Evolutionary conservation across 306 rosid genomes (phyloP).

Genomic region (Cucurbita moschata): DNA sequence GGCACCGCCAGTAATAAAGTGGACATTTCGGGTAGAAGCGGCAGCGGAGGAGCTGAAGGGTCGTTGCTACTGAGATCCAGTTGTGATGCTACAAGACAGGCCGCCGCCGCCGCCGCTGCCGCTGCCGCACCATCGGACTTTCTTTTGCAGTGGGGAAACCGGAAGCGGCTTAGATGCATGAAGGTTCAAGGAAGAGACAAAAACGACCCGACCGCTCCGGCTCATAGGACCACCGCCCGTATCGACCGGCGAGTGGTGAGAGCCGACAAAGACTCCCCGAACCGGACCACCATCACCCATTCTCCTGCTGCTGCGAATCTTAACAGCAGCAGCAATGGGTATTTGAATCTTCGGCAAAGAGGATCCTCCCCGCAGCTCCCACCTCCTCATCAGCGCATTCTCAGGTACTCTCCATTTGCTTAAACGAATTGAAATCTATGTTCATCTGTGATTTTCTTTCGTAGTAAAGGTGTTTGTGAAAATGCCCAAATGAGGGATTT

Average conservation of each 20-base stretch:
- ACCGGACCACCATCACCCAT: constrained; percentile 14
- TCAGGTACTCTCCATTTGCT: constrained; percentile 14
- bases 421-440: background rate
- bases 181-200: constrained; percentile 70
- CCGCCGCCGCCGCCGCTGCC: constrained; percentile 9
- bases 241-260: constrained; percentile 69
- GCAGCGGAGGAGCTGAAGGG: constrained; percentile 16
- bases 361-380: constrained; percentile 61
- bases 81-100: constrained; percentile 30
- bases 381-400: constrained; percentile 52
- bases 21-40: constrained; percentile 29
- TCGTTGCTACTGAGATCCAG: constrained; percentile 38
- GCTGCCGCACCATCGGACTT: constrained; percentile 37
- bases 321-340: constrained; percentile 26
- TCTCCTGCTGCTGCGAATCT: background rate
- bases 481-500: constrained; percentile 3
- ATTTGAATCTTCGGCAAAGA: constrained; percentile 73
- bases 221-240: constrained; percentile 55
- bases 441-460: background rate
- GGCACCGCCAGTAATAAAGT: constrained; percentile 8
- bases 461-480: background rate
- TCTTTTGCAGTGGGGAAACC: constrained; percentile 80
- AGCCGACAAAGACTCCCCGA: constrained; percentile 47
- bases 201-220: constrained; percentile 35
- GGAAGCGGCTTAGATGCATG: constrained; percentile 83